Percentiles rank a stretch among this genome's conserved stretches.
These are phyloP conservation scores for Magnusiomyces paraingens DNA, from an alignment of 1,139 yeast genomes.

Conservation along the genomic window DNA sequence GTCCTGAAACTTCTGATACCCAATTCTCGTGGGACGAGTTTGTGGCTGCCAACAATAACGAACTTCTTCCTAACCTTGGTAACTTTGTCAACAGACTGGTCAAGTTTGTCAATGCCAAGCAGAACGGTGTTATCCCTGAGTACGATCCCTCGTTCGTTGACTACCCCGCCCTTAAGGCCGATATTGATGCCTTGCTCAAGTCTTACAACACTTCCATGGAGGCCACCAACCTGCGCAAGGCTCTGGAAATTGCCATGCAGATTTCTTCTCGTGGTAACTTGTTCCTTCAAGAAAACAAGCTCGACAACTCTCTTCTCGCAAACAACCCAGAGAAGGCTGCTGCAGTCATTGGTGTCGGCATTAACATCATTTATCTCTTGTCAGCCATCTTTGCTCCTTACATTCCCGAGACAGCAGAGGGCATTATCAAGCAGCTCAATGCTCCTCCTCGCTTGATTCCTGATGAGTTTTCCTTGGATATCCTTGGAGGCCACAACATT, in stretches of 20 bases:
- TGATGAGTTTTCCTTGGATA: slow-evolving; percentile 60
- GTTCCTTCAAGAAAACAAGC: slow-evolving; percentile 90
- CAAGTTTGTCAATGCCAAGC: slow-evolving; percentile 84
- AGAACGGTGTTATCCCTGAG: slow-evolving; percentile 80
- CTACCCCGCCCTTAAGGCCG: slow-evolving; percentile 46
- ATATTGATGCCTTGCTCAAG: slow-evolving; percentile 54
- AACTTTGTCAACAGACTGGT: slow-evolving; percentile 91
- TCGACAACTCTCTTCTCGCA: slow-evolving; percentile 78
- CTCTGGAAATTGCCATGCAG: slow-evolving; percentile 86
- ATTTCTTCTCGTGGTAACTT: slow-evolving; percentile 89
- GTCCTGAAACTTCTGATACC: slow-evolving; percentile 95
- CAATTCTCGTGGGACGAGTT: slow-evolving; percentile 97
- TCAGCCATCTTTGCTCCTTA: slow-evolving; percentile 77
- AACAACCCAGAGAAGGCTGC: slow-evolving; percentile 76
- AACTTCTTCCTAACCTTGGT: slow-evolving; percentile 91
- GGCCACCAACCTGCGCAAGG: slow-evolving; percentile 65
- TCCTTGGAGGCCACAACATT: slow-evolving; percentile 77
- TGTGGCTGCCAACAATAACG: slow-evolving; percentile 87
- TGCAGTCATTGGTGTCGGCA: slow-evolving; percentile 87
- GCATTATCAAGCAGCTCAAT: slow-evolving; percentile 71
- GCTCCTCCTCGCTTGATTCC: slow-evolving; percentile 77
- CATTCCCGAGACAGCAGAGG: slow-evolving; percentile 77
- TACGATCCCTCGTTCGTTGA: slow-evolving; percentile 36
- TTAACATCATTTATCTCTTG: slow-evolving; percentile 79
- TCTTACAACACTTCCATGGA: slow-evolving; percentile 71